phyloP scores from a whole-genome alignment of 345 rosid genomes.

The Firmiana major region DNA sequence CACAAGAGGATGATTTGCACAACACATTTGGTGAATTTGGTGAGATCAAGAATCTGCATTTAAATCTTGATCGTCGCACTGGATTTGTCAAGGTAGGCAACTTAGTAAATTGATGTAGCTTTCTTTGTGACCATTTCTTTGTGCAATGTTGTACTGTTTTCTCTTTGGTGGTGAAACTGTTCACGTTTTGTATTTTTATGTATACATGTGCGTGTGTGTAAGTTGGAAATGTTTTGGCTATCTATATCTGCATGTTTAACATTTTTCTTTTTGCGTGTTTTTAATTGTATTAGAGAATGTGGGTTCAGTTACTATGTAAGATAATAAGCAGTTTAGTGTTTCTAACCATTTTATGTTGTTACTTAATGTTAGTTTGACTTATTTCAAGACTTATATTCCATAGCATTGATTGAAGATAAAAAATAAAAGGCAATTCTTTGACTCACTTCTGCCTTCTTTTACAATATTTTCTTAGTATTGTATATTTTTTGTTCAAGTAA shows the following conservation, averaged over 20 bases:
- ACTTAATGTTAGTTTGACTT: background rate
- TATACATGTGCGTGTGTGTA: background rate
- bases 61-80: conserved; percentile 80
- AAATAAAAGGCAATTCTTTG: background rate
- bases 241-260: background rate
- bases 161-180: background rate
- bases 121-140: background rate
- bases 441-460: background rate
- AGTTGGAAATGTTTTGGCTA: background rate
- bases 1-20: conserved; percentile 57
- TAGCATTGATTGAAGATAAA: background rate
- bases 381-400: background rate
- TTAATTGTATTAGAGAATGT: background rate
- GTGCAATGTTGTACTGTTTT: background rate
- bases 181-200: background rate
- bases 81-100: conserved; percentile 74
- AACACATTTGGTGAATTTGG: conserved; percentile 76
- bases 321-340: background rate
- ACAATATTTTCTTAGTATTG: background rate
- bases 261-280: background rate
- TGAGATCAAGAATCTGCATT: conserved; percentile 64
- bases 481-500: background rate
- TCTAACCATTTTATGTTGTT: background rate
- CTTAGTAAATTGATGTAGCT: background rate
- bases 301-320: background rate